Evolutionary conservation across 495 filamentous ascomycete species (phyloP), one percentile per base, ranked within the genome.

Genomic region (Penicillium tannophilum): DNA sequence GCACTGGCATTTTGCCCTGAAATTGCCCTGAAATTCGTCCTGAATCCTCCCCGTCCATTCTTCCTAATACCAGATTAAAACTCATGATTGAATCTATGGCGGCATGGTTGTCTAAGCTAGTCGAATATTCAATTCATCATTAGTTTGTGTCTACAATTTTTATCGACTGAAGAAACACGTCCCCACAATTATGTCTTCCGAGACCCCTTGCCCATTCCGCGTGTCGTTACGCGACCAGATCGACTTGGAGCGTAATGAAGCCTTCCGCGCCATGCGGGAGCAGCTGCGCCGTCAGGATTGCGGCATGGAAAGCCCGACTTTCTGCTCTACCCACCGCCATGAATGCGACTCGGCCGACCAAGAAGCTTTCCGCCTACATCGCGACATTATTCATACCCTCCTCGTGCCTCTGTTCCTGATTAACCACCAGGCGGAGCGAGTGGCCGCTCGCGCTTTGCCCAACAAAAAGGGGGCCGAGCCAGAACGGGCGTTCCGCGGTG

Each of bases 371-470:
- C 76, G 84, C 6, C 72, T 86, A n/a, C 82, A 86, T 55, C 82
- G 83, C 61, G 84, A 86, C 50, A 78, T 86, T 54, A 82, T 85
- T 55, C 82, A 86, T 62, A 82, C 83, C 41, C 74, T 86, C 17
- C 74, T 84, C 49, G 76, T 83, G 14, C 84, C 84, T 9, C 69
- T 87, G 9, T 80, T 84, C 59, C 73, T 84, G 52, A 80, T 86
- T 55, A 82, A 82, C 68, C 71, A 78, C 56, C 79, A 80, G 59
- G 81, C 83, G 31, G 72, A 76, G 47, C 74, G 73, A 4, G 70
- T 83, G 51, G 83, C 83, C 19, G 67, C 76, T 35, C 71, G 70
- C 14, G 76, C 75, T 3, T 70, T 84, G 14, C 75, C 76, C 39
- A 76, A 67, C 49, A 65, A 69, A 35, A 78, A 77, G 55, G 73